Evolutionary conservation across 768 basidiomycete genomes (phyloP).

Genomic region (Tulasnella sp.): DNA sequence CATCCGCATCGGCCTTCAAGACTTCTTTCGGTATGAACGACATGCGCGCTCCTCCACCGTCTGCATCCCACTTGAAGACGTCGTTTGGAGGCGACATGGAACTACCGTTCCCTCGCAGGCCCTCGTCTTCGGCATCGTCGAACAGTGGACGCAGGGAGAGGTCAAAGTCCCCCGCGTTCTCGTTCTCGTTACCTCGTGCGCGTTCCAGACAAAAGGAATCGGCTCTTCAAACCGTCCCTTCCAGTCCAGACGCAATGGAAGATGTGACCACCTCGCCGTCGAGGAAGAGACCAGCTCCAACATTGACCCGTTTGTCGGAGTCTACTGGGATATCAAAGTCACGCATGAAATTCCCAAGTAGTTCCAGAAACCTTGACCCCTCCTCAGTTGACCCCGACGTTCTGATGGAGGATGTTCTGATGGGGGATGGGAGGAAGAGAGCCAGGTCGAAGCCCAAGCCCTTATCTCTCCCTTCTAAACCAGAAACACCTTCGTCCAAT

Average conservation of each 20-base stretch:
- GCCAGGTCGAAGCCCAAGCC: conserved; percentile 8
- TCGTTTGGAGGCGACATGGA: background rate
- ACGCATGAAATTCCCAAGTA: background rate
- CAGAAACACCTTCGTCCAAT: background rate
- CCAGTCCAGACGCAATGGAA: too few species aligned
- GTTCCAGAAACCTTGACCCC: background rate
- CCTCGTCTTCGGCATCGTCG: background rate
- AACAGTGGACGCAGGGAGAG: background rate
- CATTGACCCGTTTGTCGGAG: too few species aligned
- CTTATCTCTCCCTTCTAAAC: too few species aligned
- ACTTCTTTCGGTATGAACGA: conserved; percentile 2
- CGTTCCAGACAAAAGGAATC: too few species aligned
- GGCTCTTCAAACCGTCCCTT: too few species aligned
- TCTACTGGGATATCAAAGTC: background rate
- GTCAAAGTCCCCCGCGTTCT: background rate
- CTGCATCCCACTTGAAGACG: conserved; percentile 2
- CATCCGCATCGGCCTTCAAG: conserved; percentile 9
- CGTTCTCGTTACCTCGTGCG: too few species aligned
- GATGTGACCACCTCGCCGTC: too few species aligned
- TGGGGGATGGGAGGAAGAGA: background rate
- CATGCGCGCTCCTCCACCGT: background rate
- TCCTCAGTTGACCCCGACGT: background rate
- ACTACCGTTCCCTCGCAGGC: background rate
- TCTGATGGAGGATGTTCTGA: background rate
- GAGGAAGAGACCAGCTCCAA: too few species aligned